Conservation (phyloP, 2,329 filamentous ascomycete genomes). For the Aspergillus nomiae region DNA sequence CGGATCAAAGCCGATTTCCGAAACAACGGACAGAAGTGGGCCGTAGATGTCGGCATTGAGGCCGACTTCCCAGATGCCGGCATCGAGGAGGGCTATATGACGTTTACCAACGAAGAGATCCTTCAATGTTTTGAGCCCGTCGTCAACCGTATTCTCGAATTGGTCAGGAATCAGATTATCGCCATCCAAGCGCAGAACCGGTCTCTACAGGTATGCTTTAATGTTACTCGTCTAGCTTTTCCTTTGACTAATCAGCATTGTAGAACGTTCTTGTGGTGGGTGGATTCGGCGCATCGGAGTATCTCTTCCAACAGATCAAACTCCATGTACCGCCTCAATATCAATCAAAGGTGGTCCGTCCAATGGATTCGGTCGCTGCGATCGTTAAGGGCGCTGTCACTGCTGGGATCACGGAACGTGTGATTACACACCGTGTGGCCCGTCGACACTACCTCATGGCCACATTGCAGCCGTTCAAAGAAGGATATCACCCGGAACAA, state of each 20-base stretch:
- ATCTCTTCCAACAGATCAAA: constrained; percentile 99
- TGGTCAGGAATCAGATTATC: constrained; percentile 97
- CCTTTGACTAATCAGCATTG: constrained; percentile 20
- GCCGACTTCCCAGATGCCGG: constrained; percentile 96
- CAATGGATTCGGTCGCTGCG: constrained; percentile 97
- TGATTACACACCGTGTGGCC: constrained; percentile 95
- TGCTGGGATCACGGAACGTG: constrained; percentile 93
- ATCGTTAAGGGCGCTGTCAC: constrained; percentile 99
- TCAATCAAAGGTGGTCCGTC: constrained; percentile 95
- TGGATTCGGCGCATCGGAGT: constrained; percentile 97
- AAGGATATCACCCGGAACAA: constrained; percentile 96
- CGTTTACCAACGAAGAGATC: constrained; percentile 98
- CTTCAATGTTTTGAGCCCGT: constrained; percentile 98
- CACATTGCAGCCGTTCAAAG: constrained; percentile 97
- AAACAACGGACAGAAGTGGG: constrained; percentile 99
- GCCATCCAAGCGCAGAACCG: constrained; percentile 98
- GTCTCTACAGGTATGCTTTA: constrained; percentile 67
- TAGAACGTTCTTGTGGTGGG: constrained; percentile 93
- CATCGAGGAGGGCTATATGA: constrained; percentile 99
- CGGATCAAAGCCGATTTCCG: constrained; percentile 99
- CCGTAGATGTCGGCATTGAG: constrained; percentile 97
- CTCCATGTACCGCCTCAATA: constrained; percentile 97
- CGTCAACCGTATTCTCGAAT: constrained; percentile 92
- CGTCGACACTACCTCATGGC: constrained; percentile 99
- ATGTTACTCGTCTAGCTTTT: neutral